These are phyloP conservation scores for Phytopythium aichiense DNA, from an alignment of 352 stramenopile genomes.

Conservation along the genomic window DNA sequence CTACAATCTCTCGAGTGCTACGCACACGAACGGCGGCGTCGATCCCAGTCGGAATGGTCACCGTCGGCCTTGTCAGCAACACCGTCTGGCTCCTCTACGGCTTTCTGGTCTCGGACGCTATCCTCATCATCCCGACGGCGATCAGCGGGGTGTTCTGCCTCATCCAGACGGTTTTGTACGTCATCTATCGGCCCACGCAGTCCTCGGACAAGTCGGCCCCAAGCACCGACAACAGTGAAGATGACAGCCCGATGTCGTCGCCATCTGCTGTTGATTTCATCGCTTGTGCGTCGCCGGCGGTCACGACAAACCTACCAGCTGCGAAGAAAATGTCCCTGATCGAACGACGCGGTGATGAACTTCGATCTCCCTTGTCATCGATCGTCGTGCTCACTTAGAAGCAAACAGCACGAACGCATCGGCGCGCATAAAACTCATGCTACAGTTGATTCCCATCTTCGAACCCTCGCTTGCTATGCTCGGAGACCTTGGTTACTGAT, in stretches of 20 bases:
- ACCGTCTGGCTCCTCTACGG: constrained; percentile 37
- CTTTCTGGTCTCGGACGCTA: constrained; percentile 23
- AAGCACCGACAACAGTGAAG: background rate
- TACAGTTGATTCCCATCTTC: background rate
- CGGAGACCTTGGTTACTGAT: background rate
- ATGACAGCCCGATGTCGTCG: background rate
- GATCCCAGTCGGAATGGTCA: constrained; percentile 17
- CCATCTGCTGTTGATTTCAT: background rate
- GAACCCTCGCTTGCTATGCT: no score
- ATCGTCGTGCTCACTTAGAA: background rate
- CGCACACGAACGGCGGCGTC: constrained; percentile 8
- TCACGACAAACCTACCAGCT: background rate
- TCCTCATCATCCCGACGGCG: constrained; percentile 28
- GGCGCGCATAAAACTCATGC: background rate
- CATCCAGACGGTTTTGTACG: constrained; percentile 32
- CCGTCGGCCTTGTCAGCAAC: constrained; percentile 33
- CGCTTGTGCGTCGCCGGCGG: background rate
- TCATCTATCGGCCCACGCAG: constrained; percentile 14
- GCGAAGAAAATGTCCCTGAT: background rate
- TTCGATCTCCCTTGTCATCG: background rate
- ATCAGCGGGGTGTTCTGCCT: constrained; percentile 31
- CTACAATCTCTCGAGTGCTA: constrained; percentile 12
- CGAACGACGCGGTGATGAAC: background rate
- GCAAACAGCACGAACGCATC: background rate
- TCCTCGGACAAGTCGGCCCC: background rate